phyloP scores from a whole-genome alignment of 306 rosid genomes.

The Astragalus glycyphyllos region DNA sequence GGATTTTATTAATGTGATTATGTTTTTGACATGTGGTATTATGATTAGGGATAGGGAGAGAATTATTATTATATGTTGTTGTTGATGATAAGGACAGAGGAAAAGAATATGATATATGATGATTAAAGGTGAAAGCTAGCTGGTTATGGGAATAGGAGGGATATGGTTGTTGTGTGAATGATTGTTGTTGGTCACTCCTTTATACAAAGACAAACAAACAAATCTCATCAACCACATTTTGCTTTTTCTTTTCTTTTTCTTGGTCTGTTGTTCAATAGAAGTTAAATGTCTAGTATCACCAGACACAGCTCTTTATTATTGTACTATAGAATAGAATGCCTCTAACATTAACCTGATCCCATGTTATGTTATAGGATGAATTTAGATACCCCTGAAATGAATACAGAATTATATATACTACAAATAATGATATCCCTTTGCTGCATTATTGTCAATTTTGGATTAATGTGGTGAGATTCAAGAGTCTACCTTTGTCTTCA shows the following conservation, averaged over 20 bases:
- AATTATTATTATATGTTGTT: slow-evolving; percentile 33
- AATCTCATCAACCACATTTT: slow-evolving; percentile 46
- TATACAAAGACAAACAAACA: slow-evolving; percentile 26
- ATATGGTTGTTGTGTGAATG: slow-evolving; percentile 64
- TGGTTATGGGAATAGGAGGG: slow-evolving; percentile 8
- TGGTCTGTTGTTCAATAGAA: slow-evolving; percentile 31
- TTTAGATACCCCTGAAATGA: no score
- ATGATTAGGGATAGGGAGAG: slow-evolving; percentile 17
- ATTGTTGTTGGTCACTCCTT: slow-evolving; percentile 64
- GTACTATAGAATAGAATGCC: no score
- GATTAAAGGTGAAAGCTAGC: slow-evolving; percentile 54
- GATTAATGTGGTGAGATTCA: no score
- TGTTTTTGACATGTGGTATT: neutral
- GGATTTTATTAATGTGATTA: neutral
- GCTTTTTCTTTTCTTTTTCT: slow-evolving; percentile 48
- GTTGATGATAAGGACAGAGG: slow-evolving; percentile 33
- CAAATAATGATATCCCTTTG: no score
- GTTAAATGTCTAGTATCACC: no score
- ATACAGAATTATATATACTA: no score
- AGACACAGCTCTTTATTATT: no score
- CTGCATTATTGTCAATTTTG: neutral
- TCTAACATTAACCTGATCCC: no score
- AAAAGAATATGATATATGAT: slow-evolving; percentile 53
- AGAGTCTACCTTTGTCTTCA: no score
- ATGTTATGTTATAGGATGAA: no score